phyloP scores from a whole-genome alignment of 1,284 basidiomycete genomes.

The Austroboletus niveus region DNA sequence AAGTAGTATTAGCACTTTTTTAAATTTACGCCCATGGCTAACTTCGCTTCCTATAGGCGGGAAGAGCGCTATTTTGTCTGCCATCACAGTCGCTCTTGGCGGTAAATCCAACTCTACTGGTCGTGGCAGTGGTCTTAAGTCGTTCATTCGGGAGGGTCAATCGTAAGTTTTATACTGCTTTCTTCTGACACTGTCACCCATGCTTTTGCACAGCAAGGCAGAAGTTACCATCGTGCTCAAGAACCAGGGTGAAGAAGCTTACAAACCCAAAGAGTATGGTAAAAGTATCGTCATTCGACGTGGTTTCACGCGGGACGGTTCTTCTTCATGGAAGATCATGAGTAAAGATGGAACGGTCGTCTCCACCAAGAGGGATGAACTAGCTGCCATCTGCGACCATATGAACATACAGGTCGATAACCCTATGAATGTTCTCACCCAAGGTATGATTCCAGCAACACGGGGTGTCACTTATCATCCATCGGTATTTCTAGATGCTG shows the following conservation, averaged over 20 bases:
- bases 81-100: conserved; percentile 90
- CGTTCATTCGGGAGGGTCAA: conserved; percentile 87
- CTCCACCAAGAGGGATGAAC: conserved; percentile 81
- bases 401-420: conserved; percentile 98
- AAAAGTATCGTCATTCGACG: conserved; percentile 85
- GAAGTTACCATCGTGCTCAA: conserved; percentile 81
- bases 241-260: conserved; percentile 90
- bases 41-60: conserved; percentile 56
- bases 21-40: background rate
- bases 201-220: conserved; percentile 33
- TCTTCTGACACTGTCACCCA: background rate
- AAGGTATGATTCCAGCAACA: conserved; percentile 49
- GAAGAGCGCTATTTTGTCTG: conserved; percentile 94
- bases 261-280: conserved; percentile 79
- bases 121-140: conserved; percentile 82
- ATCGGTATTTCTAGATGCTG: conserved; percentile 37
- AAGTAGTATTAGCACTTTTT: conserved; percentile 29
- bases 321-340: conserved; percentile 83
- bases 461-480: background rate
- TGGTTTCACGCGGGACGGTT: conserved; percentile 73
- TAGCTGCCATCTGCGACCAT: conserved; percentile 86
- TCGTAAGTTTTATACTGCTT: conserved; percentile 44
- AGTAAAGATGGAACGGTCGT: conserved; percentile 65
- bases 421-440: conserved; percentile 92
- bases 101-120: conserved; percentile 90